phyloP scores from a whole-genome alignment of 2,329 filamentous ascomycete genomes.

The Berkeleyomyces basicola region DNA sequence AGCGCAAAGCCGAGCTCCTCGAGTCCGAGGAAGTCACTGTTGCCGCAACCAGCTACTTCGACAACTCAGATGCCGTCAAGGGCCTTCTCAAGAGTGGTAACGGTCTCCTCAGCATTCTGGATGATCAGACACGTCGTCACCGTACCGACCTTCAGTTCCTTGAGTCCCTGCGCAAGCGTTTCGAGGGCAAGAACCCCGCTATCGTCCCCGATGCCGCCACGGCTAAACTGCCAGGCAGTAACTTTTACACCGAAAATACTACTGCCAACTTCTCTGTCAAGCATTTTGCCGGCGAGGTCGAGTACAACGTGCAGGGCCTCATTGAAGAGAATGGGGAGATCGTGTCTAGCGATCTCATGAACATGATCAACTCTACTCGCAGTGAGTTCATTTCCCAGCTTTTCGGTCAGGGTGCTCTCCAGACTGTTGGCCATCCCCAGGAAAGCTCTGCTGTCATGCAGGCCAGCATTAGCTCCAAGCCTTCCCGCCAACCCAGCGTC shows the following conservation, averaged over 20 bases:
- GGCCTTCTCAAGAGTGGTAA: conserved; percentile 85
- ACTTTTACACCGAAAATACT: conserved; percentile 71
- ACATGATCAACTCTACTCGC: conserved; percentile 74
- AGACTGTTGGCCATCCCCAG: conserved; percentile 83
- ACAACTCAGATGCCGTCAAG: conserved; percentile 88
- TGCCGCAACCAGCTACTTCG: conserved; percentile 87
- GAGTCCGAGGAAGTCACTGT: conserved; percentile 89
- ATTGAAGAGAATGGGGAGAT: conserved; percentile 93
- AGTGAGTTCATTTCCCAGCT: conserved; percentile 78
- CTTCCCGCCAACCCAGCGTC: conserved; percentile 80
- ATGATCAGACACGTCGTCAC: conserved; percentile 85
- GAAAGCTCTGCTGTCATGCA: conserved; percentile 87
- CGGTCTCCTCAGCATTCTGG: conserved; percentile 80
- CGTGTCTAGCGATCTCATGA: conserved; percentile 90
- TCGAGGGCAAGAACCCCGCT: conserved; percentile 84
- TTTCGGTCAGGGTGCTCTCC: conserved; percentile 89
- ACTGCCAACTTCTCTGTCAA: conserved; percentile 74
- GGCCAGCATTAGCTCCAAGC: conserved; percentile 90
- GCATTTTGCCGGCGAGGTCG: conserved; percentile 92
- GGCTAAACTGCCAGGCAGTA: conserved; percentile 67
- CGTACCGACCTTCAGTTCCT: conserved; percentile 79
- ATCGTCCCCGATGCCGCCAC: conserved; percentile 65
- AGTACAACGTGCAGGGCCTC: conserved; percentile 74
- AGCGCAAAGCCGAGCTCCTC: conserved; percentile 79
- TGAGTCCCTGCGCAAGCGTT: conserved; percentile 80